These are phyloP conservation scores for Favolaschia claudopus DNA, from an alignment of 768 basidiomycete genomes.

Conservation along the genomic window DNA sequence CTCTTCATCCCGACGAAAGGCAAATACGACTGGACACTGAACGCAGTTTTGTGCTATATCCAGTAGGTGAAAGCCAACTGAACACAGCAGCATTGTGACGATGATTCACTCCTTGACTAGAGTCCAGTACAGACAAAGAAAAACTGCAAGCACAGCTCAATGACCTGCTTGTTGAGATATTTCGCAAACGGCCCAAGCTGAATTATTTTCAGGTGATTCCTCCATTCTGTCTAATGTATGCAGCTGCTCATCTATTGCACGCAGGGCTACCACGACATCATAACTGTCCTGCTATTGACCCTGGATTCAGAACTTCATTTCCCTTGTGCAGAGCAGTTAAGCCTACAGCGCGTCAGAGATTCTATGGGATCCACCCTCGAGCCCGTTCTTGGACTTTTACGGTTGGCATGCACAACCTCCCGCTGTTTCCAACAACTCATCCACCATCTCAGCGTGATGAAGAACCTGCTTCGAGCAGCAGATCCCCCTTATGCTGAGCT, in stretches of 20 bases:
- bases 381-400: conserved; percentile 81
- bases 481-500: conserved; percentile 75
- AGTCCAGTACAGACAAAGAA: conserved; percentile 50
- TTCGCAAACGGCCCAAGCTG: conserved; percentile 75
- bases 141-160: conserved; percentile 71
- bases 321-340: conserved; percentile 72
- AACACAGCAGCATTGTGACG: conserved; percentile 4
- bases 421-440: not conserved
- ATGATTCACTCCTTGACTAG: conserved; percentile 12
- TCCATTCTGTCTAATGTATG: not conserved
- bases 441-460: conserved; percentile 62
- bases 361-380: conserved; percentile 89
- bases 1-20: conserved; percentile 76
- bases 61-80: conserved; percentile 75
- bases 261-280: conserved; percentile 93
- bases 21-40: conserved; percentile 92
- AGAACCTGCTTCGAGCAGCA: conserved; percentile 72
- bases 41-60: conserved; percentile 92
- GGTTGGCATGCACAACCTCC: conserved; percentile 46
- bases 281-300: conserved; percentile 83
- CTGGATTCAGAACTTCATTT: conserved; percentile 67
- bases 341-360: conserved; percentile 81
- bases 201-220: conserved; percentile 81
- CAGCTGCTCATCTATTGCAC: not conserved
- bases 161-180: conserved; percentile 74